A percentile compares a stretch with the other conserved stretches of the same genome.
Evolutionary conservation across 2,329 filamentous ascomycete species (phyloP).

Genomic region (Fusarium sp.): DNA sequence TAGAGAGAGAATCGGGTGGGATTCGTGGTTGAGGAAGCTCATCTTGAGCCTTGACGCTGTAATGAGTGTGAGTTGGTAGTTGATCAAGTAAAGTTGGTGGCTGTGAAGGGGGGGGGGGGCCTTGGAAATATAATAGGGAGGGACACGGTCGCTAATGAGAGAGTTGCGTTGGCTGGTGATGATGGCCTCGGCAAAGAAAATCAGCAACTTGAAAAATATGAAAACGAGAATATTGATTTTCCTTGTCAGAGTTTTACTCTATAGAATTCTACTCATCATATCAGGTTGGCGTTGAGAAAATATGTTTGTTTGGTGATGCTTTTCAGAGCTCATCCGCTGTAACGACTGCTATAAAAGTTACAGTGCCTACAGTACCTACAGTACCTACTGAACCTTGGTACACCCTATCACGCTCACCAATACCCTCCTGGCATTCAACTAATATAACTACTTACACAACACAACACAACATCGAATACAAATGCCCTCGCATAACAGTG

Average conservation of each 20-base stretch:
- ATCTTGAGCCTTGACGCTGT: conserved; percentile 12
- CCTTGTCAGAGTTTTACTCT: too few species aligned
- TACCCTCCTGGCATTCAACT: neutral
- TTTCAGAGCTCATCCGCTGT: too few species aligned
- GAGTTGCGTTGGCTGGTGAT: neutral
- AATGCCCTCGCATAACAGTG: neutral
- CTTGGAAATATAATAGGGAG: conserved; percentile 7
- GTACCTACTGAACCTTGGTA: too few species aligned
- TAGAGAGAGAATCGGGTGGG: conserved; percentile 41
- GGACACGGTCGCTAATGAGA: conserved; percentile 18
- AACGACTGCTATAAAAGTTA: too few species aligned
- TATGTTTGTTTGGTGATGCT: neutral
- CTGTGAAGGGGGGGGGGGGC: conserved; percentile 27
- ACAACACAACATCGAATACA: neutral
- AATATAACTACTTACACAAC: too few species aligned
- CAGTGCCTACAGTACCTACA: too few species aligned
- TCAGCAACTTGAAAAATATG: neutral
- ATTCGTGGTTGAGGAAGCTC: conserved; percentile 23
- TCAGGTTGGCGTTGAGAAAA: neutral
- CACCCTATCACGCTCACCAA: neutral
- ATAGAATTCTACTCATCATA: too few species aligned
- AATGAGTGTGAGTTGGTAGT: neutral
- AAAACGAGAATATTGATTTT: neutral
- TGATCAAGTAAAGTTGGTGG: conserved; percentile 11
- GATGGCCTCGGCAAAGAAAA: neutral